Evolutionary conservation across 352 stramenopile genomes (phyloP).

Genomic region (Phytophthora niederhauseri): DNA sequence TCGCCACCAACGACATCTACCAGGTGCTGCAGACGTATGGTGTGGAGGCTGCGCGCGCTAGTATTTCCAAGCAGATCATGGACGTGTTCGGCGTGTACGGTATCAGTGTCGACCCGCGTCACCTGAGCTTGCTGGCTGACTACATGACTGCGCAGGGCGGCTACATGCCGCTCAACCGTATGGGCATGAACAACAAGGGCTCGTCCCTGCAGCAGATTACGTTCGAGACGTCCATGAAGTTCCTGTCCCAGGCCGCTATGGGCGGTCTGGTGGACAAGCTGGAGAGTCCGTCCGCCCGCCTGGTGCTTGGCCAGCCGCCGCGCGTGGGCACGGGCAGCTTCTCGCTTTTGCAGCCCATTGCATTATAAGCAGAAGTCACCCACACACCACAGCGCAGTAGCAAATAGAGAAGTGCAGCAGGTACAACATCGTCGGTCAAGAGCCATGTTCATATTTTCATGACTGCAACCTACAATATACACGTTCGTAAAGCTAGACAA

Average conservation of each 20-base stretch:
- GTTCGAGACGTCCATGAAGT: constrained; percentile 99
- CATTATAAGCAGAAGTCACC: constrained; percentile 56
- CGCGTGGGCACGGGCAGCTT: constrained; percentile 97
- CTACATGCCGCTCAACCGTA: constrained; percentile 98
- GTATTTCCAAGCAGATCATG: constrained; percentile 99
- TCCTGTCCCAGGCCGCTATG: constrained; percentile 97
- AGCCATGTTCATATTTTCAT: constrained; percentile 44
- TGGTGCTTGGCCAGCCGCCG: constrained; percentile 96
- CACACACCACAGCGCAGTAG: constrained; percentile 14
- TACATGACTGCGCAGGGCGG: constrained; percentile 99
- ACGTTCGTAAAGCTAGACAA: constrained; percentile 32
- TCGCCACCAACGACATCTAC: constrained; percentile 99
- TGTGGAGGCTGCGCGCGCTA: constrained; percentile 97
- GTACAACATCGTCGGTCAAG: constrained; percentile 24
- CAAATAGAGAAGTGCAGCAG: constrained; percentile 35
- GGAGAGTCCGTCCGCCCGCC: constrained; percentile 93
- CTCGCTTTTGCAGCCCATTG: constrained; percentile 91
- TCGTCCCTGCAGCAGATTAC: constrained; percentile 99
- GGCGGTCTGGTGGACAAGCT: constrained; percentile 90
- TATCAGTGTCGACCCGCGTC: constrained; percentile 98
- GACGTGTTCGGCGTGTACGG: constrained; percentile 99
- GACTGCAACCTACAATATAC: constrained; percentile 41
- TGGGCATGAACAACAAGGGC: constrained; percentile 96
- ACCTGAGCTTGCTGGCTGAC: constrained; percentile 99
- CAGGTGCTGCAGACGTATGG: constrained; percentile 97